phyloP scores from a whole-genome alignment of 257 asterid genomes.

The Leonotis leonurus region DNA sequence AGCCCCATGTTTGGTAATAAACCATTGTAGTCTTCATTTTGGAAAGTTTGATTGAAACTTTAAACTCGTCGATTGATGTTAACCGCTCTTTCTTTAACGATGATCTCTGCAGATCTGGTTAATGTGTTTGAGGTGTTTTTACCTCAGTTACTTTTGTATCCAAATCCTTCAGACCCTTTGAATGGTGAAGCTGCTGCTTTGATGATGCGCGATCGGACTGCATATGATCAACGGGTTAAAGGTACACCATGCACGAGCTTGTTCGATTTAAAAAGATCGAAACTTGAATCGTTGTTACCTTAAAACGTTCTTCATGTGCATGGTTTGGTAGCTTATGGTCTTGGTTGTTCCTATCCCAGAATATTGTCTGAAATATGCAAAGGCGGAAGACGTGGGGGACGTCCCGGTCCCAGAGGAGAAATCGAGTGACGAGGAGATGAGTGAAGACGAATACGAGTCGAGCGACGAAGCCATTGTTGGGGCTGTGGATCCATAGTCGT shows the following conservation, averaged over 20 bases:
- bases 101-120: slow-evolving; percentile 55
- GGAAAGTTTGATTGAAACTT: neutral
- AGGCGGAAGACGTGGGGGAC: slow-evolving; percentile 80
- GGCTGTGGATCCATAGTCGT: slow-evolving; percentile 56
- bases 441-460: slow-evolving; percentile 67
- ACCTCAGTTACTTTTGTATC: slow-evolving; percentile 91
- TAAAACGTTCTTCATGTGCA: neutral
- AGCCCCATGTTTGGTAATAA: slow-evolving; percentile 96
- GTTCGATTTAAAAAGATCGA: neutral
- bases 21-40: neutral
- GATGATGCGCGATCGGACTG: slow-evolving; percentile 82
- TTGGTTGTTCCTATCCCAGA: slow-evolving; percentile 33
- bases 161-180: slow-evolving; percentile 94
- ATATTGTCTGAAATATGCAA: slow-evolving; percentile 82
- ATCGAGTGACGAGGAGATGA: slow-evolving; percentile 78
- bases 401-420: slow-evolving; percentile 45
- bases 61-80: neutral
- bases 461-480: slow-evolving; percentile 68
- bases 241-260: slow-evolving; percentile 44
- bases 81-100: neutral
- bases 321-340: neutral
- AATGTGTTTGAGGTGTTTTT: slow-evolving; percentile 93
- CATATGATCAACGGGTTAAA: slow-evolving; percentile 80
- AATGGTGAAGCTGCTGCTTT: slow-evolving; percentile 96
- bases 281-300: neutral